A percentile compares a stretch with the other conserved stretches of the same genome.
phyloP scores from a whole-genome alignment of 2,329 filamentous ascomycete genomes.

The Dendryphion nanum region DNA sequence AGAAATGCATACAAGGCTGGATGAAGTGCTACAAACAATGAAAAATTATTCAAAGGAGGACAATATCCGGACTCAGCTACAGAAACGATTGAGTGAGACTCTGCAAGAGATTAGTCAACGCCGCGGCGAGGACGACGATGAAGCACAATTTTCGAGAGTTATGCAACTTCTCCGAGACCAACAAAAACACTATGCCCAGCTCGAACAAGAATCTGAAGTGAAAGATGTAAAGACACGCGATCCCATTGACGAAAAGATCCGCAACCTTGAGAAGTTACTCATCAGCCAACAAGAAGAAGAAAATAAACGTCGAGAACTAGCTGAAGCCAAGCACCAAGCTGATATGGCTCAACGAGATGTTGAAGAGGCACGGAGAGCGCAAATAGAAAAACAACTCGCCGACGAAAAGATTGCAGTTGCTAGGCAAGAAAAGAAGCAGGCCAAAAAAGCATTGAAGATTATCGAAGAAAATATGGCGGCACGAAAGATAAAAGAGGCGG shows the following conservation, averaged over 20 bases:
- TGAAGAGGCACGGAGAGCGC: conserved; percentile 3
- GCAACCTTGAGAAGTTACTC: conserved; percentile 8
- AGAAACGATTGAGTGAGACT: too few species aligned
- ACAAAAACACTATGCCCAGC: not conserved
- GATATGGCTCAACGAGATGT: conserved; percentile 6
- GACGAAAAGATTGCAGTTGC: conserved; percentile 10
- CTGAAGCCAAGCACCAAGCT: conserved; percentile 5
- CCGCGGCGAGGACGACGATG: too few species aligned
- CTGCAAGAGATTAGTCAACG: too few species aligned
- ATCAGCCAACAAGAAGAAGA: conserved; percentile 8
- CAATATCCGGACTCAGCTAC: too few species aligned
- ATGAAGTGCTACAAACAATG: too few species aligned
- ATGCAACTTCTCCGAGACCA: not conserved
- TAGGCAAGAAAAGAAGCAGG: conserved; percentile 8
- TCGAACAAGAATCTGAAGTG: not conserved
- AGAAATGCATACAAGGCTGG: too few species aligned
- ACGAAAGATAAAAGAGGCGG: conserved; percentile 7
- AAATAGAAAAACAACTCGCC: conserved; percentile 6
- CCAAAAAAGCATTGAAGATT: conserved; percentile 10
- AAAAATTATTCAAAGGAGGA: too few species aligned
- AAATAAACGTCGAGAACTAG: not conserved
- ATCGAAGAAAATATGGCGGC: conserved; percentile 7
- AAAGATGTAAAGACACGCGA: not conserved
- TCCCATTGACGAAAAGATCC: conserved; percentile 1
- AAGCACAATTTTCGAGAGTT: not conserved